phyloP scores from a whole-genome alignment of 257 asterid genomes.

The Anisodus tanguticus region DNA sequence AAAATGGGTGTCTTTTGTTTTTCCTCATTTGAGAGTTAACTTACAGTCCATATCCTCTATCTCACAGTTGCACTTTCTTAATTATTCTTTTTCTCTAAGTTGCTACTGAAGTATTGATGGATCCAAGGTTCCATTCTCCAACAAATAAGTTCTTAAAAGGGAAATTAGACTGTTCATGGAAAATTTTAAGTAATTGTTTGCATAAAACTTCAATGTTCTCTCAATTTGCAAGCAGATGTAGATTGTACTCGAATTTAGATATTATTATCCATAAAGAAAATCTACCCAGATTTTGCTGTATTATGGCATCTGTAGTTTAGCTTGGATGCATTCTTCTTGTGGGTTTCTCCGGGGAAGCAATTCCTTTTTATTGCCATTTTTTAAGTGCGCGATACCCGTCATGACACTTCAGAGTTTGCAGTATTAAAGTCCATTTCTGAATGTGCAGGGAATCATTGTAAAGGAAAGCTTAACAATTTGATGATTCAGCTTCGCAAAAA shows the following conservation, averaged over 20 bases:
- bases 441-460: constrained; percentile 68
- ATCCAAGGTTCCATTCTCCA: constrained; percentile 1
- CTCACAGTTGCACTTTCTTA: constrained; percentile 10
- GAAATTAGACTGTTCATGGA: neutral
- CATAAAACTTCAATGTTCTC: neutral
- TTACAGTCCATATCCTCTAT: constrained; percentile 13
- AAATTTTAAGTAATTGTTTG: neutral
- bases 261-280: neutral
- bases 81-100: neutral
- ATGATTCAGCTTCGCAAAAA: constrained; percentile 93
- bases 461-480: constrained; percentile 77
- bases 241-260: neutral
- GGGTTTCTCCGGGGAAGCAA: constrained; percentile 11
- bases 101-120: neutral
- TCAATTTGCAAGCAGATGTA: neutral
- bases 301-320: constrained; percentile 8
- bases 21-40: constrained; percentile 16
- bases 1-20: neutral
- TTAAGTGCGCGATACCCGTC: neutral
- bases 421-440: constrained; percentile 13
- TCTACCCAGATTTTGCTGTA: neutral
- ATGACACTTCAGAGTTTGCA: constrained; percentile 9
- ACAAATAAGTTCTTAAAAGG: neutral
- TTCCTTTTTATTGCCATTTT: neutral
- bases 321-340: neutral